Evolutionary conservation across 805 yeast genomes (phyloP), one percentile per base, ranked within the genome.

Genomic region (Kazachstania bromeliacearum): DNA sequence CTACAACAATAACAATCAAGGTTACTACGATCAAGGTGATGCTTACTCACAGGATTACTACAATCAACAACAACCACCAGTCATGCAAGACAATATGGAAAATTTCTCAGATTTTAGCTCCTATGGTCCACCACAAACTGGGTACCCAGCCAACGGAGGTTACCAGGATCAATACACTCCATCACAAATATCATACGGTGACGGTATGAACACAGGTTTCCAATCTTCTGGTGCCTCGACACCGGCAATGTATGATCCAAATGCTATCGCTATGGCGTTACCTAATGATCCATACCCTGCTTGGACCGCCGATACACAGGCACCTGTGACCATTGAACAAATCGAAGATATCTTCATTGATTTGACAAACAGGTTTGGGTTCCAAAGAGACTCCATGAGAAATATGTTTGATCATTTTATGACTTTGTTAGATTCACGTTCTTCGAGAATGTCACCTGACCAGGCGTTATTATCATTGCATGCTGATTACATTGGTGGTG

Each of bases 261-360:
- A 77, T 6, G 63, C 77, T 53, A 60, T 75, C 56, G 64, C 83
- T 53, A 65, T 78, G 70, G 79, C 85, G 59, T 50, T 80, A 64
- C 71, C 94, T 50, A 76, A 87, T 31, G 92, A 92, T 61, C 99
- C 98, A 23, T 92, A 89, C 61, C 98, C 99, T 30, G 97, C 98
- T 35, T 92, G 98, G 98, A 84, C 96, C 18, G 94, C 94, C 32
- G 97, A 92, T 62, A 88, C 82, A 39, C 89, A 82, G 60, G 85
- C 89, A 18, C 94, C 94, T 9, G 79, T 81, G 39, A 70, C 85
- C 33, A 72, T 83, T 37, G 92, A 83, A 61, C 89, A 83, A 59
- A 79, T 83, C 56, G 94, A 83, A 65, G 94, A 83, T 65, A 75
- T 82, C 26, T 83, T 83, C 57, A 83, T 83, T 53, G 92, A 83